phyloP scores from a whole-genome alignment of 2,329 filamentous ascomycete species.

The Hymenoscyphus fructigenus region DNA sequence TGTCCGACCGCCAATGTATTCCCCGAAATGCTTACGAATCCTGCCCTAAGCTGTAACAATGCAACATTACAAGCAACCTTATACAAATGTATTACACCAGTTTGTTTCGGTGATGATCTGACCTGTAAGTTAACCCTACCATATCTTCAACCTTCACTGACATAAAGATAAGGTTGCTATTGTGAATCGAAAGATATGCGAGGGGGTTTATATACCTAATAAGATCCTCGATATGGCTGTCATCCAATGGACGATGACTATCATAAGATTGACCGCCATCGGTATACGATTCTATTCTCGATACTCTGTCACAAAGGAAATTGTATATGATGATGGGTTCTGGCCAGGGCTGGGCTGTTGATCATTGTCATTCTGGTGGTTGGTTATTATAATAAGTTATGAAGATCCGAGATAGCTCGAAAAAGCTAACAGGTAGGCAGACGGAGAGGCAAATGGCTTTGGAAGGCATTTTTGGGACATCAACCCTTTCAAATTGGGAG shows the following conservation, averaged over 20 bases:
- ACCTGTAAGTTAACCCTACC: no score
- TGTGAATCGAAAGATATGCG: slow-evolving; percentile 17
- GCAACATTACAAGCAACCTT: no score
- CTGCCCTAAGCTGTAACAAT: no score
- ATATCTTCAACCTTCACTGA: slow-evolving; percentile 1
- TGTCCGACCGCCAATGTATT: slow-evolving; percentile 15
- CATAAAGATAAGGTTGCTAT: slow-evolving; percentile 8
- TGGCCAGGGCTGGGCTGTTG: slow-evolving; percentile 8
- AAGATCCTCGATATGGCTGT: slow-evolving; percentile 9
- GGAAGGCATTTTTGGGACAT: slow-evolving; percentile 23
- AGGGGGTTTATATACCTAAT: slow-evolving; percentile 3
- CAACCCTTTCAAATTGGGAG: slow-evolving; percentile 9
- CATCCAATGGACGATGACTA: neutral
- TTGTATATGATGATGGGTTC: slow-evolving; percentile 23
- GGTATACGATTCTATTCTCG: slow-evolving; percentile 22
- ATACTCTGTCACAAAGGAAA: slow-evolving; percentile 7
- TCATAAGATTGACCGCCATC: slow-evolving; percentile 19
- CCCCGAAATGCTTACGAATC: neutral
- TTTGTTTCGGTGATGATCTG: no score
- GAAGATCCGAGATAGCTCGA: neutral
- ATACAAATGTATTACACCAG: no score
- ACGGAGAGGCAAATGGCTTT: slow-evolving; percentile 17
- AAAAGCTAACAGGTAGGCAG: neutral
- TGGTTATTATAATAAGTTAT: slow-evolving; percentile 18
- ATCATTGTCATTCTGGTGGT: slow-evolving; percentile 14